Percentiles rank a stretch among this genome's conserved stretches.
Conservation (phyloP, 2,329 filamentous ascomycete genomes). For the Huntiella omanensis region DNA sequence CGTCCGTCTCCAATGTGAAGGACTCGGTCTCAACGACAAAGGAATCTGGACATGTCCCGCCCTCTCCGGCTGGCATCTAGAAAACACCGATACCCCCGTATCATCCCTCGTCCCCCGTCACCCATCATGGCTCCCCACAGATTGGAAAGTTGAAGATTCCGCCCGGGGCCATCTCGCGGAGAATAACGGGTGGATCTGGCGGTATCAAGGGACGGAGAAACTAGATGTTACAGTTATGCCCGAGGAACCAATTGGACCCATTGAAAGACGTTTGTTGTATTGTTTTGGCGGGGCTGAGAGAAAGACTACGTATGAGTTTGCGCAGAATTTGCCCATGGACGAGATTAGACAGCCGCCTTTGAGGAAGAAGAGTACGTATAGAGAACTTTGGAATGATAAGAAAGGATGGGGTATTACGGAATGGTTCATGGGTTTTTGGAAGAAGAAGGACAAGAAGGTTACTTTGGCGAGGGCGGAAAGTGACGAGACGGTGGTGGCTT, state of each 20-base stretch:
- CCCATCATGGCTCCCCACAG: constrained; percentile 3
- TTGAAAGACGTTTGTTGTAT: constrained; percentile 29
- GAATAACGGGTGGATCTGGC: constrained; percentile 31
- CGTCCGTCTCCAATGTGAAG: constrained; percentile 30
- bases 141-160: constrained; percentile 12
- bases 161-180: constrained; percentile 10
- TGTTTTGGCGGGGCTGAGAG: constrained; percentile 24
- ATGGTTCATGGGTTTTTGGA: no score
- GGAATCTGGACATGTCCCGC: constrained; percentile 28
- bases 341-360: constrained; percentile 6
- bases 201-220: constrained; percentile 27
- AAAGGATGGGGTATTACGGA: no score
- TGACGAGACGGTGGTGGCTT: no score
- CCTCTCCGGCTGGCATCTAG: constrained; percentile 25
- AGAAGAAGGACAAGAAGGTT: no score
- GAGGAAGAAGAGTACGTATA: constrained; percentile 1
- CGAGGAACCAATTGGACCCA: constrained; percentile 35
- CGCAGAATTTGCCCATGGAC: neutral
- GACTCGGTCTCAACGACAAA: constrained; percentile 30
- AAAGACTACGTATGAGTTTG: constrained; percentile 1
- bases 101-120: neutral
- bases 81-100: neutral
- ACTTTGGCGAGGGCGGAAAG: no score
- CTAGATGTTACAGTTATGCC: constrained; percentile 25
- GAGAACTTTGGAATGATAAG: neutral